Evolutionary conservation across 305 asterid genomes (phyloP).

Genomic region (Andrographis paniculata): DNA sequence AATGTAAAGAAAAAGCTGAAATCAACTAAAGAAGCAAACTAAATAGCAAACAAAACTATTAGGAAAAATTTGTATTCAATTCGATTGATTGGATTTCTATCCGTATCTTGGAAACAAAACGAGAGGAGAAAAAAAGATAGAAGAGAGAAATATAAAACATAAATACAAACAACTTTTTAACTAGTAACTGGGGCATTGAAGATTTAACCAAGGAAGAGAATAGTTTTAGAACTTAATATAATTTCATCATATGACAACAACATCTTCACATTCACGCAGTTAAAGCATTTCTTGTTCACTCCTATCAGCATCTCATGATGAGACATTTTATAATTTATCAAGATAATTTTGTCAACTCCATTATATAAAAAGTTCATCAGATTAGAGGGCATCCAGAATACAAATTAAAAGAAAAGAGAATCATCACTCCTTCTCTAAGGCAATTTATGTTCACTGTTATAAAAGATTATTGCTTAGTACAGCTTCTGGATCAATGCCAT

Average conservation of each 20-base stretch:
- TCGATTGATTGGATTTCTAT: not conserved
- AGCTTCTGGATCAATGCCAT: not conserved
- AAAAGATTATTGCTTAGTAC: not conserved
- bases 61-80: not conserved
- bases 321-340: not conserved
- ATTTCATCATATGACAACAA: too few species aligned
- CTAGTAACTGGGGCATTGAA: not conserved
- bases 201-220: not conserved
- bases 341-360: not conserved
- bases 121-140: not conserved
- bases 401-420: not conserved
- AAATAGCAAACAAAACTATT: conserved; percentile 11
- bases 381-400: not conserved
- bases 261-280: too few species aligned
- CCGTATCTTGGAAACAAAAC: not conserved
- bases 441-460: not conserved
- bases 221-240: not conserved
- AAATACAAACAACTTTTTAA: conserved; percentile 1
- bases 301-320: not conserved
- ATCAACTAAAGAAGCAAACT: conserved; percentile 4
- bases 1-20: not conserved
- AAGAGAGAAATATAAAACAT: conserved; percentile 1
- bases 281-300: too few species aligned
- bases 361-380: conserved; percentile 4
- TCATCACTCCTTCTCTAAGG: not conserved